Evolutionary conservation across 257 asterid species (phyloP), one percentile per base, ranked within the genome.

Genomic region (Dorcoceras hygrometricum): DNA sequence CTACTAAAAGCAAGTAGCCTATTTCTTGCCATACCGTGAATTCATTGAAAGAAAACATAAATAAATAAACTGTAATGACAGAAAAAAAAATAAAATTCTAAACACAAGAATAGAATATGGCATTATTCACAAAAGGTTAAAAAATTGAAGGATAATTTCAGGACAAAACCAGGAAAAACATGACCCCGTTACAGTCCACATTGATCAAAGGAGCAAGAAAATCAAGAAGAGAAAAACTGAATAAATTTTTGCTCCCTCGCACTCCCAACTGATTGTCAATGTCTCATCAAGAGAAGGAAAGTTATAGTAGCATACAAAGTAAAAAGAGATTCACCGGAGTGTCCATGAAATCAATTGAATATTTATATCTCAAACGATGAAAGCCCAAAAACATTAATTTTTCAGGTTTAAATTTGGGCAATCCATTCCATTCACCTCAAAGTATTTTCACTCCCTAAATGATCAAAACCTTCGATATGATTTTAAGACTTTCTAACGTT

Each of bases 401-500:
- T 32, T 32, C 11, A 34, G 16, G 16, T 34, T 34, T 34, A 3
- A 10, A 34, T 23, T 23, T 20, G 54, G 12, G 22, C 8, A 19
- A 4, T 36, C 7, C n/a, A 62, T 20, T 20, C 66, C 27, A 12
- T 53, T 34, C 28, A 14, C 8, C 10, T 24, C 4, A 31, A 66
- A 19, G 62, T 18, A 46, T 59, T 18, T 51, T 48, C n/a, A 23
- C 24, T 65, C 29, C 51, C 73, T 50, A 12, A 8, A 65, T 39
- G 25, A 64, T 43, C 12, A 55, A 8, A 18, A 58, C 63, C 62
- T 58, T 55, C 36, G 27, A 63, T 43, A 57, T 31, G 46, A 68
- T 34, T 43, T 50, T 31, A 57, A 39, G 2, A n/a, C 27, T 6
- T 46, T 23, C 26, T 65, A 23, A 6, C 3, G 26, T n/a, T 65